Conservation (phyloP, 768 basidiomycete genomes). For the Pleurotus cornucopiae region DNA sequence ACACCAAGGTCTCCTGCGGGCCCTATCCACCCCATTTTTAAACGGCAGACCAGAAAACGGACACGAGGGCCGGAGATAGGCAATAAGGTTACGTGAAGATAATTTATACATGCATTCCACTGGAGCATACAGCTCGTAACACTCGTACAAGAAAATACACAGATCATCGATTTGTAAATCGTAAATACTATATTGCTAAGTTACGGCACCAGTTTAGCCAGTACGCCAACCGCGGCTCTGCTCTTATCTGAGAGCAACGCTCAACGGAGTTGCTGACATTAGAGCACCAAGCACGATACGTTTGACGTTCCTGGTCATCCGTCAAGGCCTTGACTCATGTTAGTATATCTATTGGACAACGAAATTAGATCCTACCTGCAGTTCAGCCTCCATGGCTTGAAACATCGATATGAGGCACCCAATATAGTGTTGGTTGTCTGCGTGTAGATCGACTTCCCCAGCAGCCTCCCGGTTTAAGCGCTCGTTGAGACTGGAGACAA, state of each 20-base stretch:
- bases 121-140: background rate
- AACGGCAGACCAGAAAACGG: no score
- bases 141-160: background rate
- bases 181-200: slow-evolving; percentile 1
- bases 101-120: no score
- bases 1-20: no score
- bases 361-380: slow-evolving; percentile 28
- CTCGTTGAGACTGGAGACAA: slow-evolving; percentile 39
- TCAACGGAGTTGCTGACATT: slow-evolving; percentile 24
- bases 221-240: slow-evolving; percentile 25
- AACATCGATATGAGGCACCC: slow-evolving; percentile 42
- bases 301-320: slow-evolving; percentile 10
- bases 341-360: slow-evolving; percentile 8
- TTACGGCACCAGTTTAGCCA: slow-evolving; percentile 26
- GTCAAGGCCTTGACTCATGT: slow-evolving; percentile 14
- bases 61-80: no score
- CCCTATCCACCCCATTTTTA: no score
- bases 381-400: slow-evolving; percentile 45
- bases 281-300: slow-evolving; percentile 31
- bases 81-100: no score
- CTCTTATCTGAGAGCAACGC: slow-evolving; percentile 25
- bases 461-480: slow-evolving; percentile 25
- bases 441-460: slow-evolving; percentile 14
- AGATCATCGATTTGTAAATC: background rate
- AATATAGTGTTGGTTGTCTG: slow-evolving; percentile 33